Evolutionary conservation across 192 early-diverging fungal genomes (phyloP).

Genomic region (Linnemannia zychae): DNA sequence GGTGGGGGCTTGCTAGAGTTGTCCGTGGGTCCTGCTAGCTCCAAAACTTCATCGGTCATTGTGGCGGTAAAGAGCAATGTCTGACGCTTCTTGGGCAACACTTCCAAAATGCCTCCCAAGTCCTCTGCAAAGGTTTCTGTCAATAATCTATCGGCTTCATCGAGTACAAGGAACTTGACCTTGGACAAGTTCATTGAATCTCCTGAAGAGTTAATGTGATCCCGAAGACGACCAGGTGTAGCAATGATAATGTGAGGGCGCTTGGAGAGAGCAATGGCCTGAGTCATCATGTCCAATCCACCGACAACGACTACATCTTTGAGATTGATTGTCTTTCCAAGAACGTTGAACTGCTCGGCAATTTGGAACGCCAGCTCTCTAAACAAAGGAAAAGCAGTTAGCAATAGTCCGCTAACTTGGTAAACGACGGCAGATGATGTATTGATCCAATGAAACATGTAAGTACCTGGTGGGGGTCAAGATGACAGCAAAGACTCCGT

Average conservation of each 20-base stretch:
- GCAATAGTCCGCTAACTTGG: not conserved
- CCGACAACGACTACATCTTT: slow-evolving; percentile 93
- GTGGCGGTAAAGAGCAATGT: slow-evolving; percentile 98
- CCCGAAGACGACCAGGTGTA: slow-evolving; percentile 94
- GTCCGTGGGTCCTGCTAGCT: slow-evolving; percentile 64
- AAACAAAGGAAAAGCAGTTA: not conserved
- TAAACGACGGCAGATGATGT: not conserved
- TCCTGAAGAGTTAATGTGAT: slow-evolving; percentile 87
- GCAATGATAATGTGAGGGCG: slow-evolving; percentile 94
- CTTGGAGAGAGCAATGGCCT: slow-evolving; percentile 87
- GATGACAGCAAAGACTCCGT: slow-evolving; percentile 96
- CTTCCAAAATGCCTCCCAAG: slow-evolving; percentile 81
- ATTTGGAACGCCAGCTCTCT: slow-evolving; percentile 99
- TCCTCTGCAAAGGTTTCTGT: slow-evolving; percentile 89
- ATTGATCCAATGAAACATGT: not conserved
- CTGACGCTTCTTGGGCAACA: slow-evolving; percentile 87
- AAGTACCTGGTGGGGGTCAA: slow-evolving; percentile 91
- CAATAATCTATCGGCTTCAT: slow-evolving; percentile 96
- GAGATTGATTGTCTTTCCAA: slow-evolving; percentile 89
- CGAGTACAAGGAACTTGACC: slow-evolving; percentile 90
- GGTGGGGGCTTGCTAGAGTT: slow-evolving; percentile 38
- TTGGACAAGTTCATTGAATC: slow-evolving; percentile 80
- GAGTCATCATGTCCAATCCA: slow-evolving; percentile 95
- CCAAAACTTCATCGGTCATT: slow-evolving; percentile 91
- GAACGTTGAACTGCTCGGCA: slow-evolving; percentile 95